phyloP scores from a whole-genome alignment of 306 rosid genomes.

The Prunus mira region DNA sequence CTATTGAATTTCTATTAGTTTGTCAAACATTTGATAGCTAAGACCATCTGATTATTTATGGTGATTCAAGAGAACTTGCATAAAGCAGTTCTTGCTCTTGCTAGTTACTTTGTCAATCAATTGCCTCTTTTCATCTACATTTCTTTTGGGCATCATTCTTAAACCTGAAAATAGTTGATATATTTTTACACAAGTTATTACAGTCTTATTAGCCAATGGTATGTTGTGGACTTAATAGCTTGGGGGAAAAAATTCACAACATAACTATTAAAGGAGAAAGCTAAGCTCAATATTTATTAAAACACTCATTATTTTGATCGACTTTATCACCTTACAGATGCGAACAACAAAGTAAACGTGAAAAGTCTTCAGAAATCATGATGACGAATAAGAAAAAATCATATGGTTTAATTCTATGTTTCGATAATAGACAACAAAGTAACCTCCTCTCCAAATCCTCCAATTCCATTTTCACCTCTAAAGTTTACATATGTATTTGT shows the following conservation, averaged over 20 bases:
- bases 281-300: neutral
- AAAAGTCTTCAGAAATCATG: neutral
- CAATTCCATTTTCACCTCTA: neutral
- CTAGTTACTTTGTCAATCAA: no score
- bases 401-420: neutral
- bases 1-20: no score
- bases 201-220: neutral
- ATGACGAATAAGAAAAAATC: neutral
- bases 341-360: neutral
- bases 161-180: no score
- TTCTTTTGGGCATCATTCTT: no score
- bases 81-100: no score
- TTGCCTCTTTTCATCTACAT: no score
- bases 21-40: no score
- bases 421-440: neutral
- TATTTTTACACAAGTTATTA: neutral
- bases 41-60: no score
- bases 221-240: neutral
- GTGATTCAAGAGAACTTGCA: no score
- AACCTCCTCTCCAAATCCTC: neutral
- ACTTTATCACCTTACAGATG: constrained; percentile 57
- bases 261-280: neutral
- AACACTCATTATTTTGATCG: neutral
- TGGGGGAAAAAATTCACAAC: neutral
- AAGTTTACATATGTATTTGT: no score